Evolutionary conservation across 768 basidiomycete genomes (phyloP).

Genomic region (Leucocoprinus birnbaumii): DNA sequence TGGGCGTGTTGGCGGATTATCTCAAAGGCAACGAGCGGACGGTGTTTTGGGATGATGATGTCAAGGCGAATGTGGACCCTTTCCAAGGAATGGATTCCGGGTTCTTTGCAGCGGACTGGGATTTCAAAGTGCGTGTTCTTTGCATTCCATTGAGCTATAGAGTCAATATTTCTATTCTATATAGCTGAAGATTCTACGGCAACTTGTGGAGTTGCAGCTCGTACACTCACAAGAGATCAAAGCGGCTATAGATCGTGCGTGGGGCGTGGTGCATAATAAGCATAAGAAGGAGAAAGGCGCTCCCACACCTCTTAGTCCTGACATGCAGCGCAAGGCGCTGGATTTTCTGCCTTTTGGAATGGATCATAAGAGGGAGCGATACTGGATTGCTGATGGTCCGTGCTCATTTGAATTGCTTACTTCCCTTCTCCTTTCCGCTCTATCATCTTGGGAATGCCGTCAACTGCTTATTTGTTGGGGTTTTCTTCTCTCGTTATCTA

Average conservation of each 20-base stretch:
- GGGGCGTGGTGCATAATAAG: conserved; percentile 82
- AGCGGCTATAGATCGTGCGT: conserved; percentile 73
- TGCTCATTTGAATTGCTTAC: conserved; percentile 65
- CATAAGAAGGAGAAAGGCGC: conserved; percentile 77
- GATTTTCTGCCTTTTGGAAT: conserved; percentile 74
- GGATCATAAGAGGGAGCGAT: conserved; percentile 72
- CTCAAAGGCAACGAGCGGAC: conserved; percentile 74
- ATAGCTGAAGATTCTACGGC: conserved; percentile 79
- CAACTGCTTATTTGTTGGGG: neutral
- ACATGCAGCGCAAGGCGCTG: conserved; percentile 62
- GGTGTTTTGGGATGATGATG: conserved; percentile 76
- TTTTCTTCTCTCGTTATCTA: conserved; percentile 9
- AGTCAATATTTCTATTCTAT: neutral
- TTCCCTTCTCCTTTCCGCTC: conserved; percentile 64
- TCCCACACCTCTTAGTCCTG: conserved; percentile 51
- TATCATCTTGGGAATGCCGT: neutral
- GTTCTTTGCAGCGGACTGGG: conserved; percentile 81
- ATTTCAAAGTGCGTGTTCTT: conserved; percentile 57
- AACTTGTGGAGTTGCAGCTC: conserved; percentile 84
- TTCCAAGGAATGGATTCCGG: conserved; percentile 64
- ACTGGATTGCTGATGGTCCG: conserved; percentile 89
- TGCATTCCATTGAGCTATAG: conserved; percentile 6
- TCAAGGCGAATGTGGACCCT: conserved; percentile 69
- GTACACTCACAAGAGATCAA: conserved; percentile 68
- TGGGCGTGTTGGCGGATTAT: conserved; percentile 65